phyloP scores from a whole-genome alignment of 495 filamentous ascomycete genomes.

The Usnea hakonensis region DNA sequence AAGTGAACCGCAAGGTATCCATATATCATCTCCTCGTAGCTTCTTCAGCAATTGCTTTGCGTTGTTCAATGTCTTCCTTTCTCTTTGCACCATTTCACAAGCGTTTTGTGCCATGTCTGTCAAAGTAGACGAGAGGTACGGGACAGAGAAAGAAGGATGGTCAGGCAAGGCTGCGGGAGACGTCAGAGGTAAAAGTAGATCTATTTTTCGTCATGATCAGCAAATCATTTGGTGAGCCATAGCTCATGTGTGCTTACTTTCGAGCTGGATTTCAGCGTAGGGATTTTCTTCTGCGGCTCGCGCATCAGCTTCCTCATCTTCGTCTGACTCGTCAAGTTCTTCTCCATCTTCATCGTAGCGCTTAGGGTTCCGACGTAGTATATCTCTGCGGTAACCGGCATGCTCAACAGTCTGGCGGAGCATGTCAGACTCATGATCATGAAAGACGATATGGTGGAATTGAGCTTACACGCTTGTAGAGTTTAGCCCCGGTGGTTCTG shows the following conservation, averaged over 20 bases:
- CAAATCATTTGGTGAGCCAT: neutral
- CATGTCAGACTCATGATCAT: slow-evolving; percentile 2
- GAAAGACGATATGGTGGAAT: neutral
- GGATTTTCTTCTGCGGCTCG: slow-evolving; percentile 72
- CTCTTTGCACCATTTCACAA: slow-evolving; percentile 65
- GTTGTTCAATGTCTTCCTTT: slow-evolving; percentile 64
- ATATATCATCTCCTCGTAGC: slow-evolving; percentile 71
- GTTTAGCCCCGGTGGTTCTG: slow-evolving; percentile 57
- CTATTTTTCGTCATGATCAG: slow-evolving; percentile 35
- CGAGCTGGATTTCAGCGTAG: slow-evolving; percentile 71
- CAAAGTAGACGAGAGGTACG: slow-evolving; percentile 77
- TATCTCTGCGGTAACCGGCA: slow-evolving; percentile 74
- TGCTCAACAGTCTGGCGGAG: slow-evolving; percentile 65
- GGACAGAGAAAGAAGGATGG: slow-evolving; percentile 75
- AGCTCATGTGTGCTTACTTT: slow-evolving; percentile 50
- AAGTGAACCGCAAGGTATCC: slow-evolving; percentile 64
- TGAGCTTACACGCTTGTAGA: slow-evolving; percentile 71
- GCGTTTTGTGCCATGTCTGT: slow-evolving; percentile 65
- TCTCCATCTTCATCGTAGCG: slow-evolving; percentile 81
- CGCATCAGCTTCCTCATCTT: slow-evolving; percentile 67
- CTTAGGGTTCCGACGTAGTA: slow-evolving; percentile 67
- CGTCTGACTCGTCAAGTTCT: slow-evolving; percentile 68
- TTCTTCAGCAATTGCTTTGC: slow-evolving; percentile 70
- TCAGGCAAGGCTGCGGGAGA: slow-evolving; percentile 73
- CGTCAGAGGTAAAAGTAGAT: slow-evolving; percentile 79